These are phyloP conservation scores for Trichocomaceae sp. DNA, from an alignment of 2,329 filamentous ascomycete species.

Conservation along the genomic window DNA sequence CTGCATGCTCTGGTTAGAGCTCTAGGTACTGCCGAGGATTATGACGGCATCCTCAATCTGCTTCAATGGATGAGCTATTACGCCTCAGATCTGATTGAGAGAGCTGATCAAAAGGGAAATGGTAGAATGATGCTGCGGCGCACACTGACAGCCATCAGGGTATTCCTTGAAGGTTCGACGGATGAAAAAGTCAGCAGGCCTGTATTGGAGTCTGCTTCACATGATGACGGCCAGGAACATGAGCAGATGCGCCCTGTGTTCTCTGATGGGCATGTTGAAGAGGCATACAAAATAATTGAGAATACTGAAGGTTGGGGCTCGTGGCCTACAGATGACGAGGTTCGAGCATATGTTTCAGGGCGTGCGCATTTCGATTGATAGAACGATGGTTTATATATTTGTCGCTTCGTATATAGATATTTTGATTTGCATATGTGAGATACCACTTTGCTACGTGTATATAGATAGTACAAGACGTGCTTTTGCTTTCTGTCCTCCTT, in stretches of 20 bases:
- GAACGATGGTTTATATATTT: neutral
- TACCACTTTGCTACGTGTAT: conserved; percentile 5
- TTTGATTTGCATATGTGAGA: neutral
- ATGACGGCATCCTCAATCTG: conserved; percentile 33
- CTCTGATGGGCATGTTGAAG: conserved; percentile 25
- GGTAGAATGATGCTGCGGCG: conserved; percentile 34
- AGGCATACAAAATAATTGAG: conserved; percentile 34
- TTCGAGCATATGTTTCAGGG: conserved; percentile 28
- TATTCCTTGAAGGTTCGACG: conserved; percentile 35
- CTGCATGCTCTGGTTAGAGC: conserved; percentile 39
- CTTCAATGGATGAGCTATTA: conserved; percentile 38
- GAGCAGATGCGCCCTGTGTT: conserved; percentile 14
- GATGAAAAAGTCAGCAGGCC: conserved; percentile 8
- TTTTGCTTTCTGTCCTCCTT: too few species aligned
- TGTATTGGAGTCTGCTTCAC: neutral
- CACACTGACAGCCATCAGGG: conserved; percentile 33
- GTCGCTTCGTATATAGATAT: neutral
- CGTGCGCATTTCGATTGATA: conserved; percentile 1
- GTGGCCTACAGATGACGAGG: conserved; percentile 39
- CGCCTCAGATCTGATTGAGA: conserved; percentile 26
- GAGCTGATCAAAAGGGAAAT: conserved; percentile 31
- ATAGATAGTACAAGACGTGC: too few species aligned
- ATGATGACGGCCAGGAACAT: neutral
- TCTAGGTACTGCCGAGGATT: conserved; percentile 35
- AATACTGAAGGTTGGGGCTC: conserved; percentile 29